Evolutionary conservation across 305 asterid species (phyloP).

Genomic region (Ilex paraguariensis): DNA sequence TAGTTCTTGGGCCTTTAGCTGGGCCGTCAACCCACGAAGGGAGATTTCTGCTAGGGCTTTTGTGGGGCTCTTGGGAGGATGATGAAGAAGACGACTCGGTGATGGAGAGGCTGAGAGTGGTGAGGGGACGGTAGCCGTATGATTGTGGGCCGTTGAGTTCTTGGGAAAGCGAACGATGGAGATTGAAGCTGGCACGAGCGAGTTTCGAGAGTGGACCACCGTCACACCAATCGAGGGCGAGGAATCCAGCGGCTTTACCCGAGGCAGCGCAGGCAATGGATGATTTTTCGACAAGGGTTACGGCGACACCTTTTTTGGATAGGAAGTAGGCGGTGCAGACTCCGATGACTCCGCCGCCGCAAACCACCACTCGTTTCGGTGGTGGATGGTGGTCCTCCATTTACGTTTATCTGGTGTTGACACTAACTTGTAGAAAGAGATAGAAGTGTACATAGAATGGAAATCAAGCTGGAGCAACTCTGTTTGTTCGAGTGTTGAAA

Average conservation of each 20-base stretch:
- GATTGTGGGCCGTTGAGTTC: slow-evolving; percentile 68
- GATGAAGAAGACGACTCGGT: slow-evolving; percentile 25
- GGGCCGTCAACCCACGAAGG: slow-evolving; percentile 79
- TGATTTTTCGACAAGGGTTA: slow-evolving; percentile 75
- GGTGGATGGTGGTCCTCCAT: slow-evolving; percentile 36
- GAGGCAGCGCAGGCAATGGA: slow-evolving; percentile 89
- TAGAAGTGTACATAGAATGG: too few species aligned
- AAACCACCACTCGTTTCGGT: slow-evolving; percentile 60
- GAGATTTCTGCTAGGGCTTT: slow-evolving; percentile 17
- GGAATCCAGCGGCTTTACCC: slow-evolving; percentile 91
- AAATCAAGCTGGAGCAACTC: too few species aligned
- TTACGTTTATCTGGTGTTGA: slow-evolving; percentile 8
- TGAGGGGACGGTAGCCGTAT: slow-evolving; percentile 73
- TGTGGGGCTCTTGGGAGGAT: background rate
- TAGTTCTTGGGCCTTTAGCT: slow-evolving; percentile 53
- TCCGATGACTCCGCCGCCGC: slow-evolving; percentile 95
- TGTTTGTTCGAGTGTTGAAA: too few species aligned
- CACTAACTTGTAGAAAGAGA: too few species aligned
- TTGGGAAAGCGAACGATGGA: slow-evolving; percentile 70
- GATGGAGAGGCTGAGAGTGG: slow-evolving; percentile 61
- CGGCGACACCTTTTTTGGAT: slow-evolving; percentile 62
- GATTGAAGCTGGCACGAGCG: slow-evolving; percentile 60
- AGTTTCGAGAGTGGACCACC: slow-evolving; percentile 51
- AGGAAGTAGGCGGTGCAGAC: slow-evolving; percentile 84
- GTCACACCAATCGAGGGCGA: slow-evolving; percentile 88